Conservation (phyloP, 2,329 filamentous ascomycete genomes). For the Penicillium sp. region DNA sequence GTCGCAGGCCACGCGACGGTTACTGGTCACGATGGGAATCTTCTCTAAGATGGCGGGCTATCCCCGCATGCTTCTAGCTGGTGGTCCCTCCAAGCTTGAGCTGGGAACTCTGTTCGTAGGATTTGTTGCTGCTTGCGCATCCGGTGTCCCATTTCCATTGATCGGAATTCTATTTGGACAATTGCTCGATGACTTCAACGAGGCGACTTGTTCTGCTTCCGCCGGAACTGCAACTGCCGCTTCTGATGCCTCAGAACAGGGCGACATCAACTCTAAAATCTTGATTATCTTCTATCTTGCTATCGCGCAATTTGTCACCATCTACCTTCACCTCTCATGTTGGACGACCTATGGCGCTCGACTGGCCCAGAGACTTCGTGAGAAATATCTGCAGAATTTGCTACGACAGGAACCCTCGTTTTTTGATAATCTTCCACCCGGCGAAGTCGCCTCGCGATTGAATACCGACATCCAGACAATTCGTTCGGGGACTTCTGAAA, state of each 20-base stretch:
- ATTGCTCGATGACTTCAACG: constrained; percentile 45
- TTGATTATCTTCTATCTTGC: constrained; percentile 66
- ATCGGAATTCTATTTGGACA: constrained; percentile 47
- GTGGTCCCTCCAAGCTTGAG: constrained; percentile 39
- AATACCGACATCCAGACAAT: constrained; percentile 69
- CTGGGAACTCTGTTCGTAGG: constrained; percentile 32
- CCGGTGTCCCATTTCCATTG: constrained; percentile 46
- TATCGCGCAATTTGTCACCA: constrained; percentile 64
- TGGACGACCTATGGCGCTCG: constrained; percentile 69
- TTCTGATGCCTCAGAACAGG: constrained; percentile 25
- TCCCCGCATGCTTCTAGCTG: constrained; percentile 42
- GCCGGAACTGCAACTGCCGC: constrained; percentile 14
- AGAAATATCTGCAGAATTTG: constrained; percentile 62
- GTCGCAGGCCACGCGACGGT: constrained; percentile 2
- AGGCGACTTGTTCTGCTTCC: constrained; percentile 28
- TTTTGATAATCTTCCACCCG: constrained; percentile 66
- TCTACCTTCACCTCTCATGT: constrained; percentile 67
- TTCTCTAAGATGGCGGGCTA: constrained; percentile 38
- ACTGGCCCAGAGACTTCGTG: constrained; percentile 65
- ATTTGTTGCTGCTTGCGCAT: constrained; percentile 36
- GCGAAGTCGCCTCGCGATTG: constrained; percentile 66
- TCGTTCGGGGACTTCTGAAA: constrained; percentile 70
- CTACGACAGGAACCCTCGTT: constrained; percentile 66
- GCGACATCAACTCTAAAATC: constrained; percentile 56
- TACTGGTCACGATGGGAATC: constrained; percentile 30